Base-by-base conservation (phyloP, 257 asterid genomes). In the Rauvolfia tetraphylla region DNA sequence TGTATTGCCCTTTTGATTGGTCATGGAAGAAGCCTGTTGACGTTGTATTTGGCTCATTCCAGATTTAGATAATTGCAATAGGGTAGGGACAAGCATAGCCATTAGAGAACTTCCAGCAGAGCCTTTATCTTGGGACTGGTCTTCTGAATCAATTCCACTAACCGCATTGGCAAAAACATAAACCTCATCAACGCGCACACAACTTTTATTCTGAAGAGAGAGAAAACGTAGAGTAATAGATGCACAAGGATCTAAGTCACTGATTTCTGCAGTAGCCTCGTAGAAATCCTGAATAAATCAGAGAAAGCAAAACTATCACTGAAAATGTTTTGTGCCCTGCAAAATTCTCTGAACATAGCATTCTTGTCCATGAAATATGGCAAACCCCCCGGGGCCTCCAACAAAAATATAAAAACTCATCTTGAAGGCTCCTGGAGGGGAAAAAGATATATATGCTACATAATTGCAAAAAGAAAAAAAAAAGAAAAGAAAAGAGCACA, bases 261-360 rank as follows among this genome's bases (percentile, higher is more conserved):
- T 88, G 79, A 95, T 90, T 81, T 95, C 87, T 48, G 93, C 97
- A 53, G 99, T 93, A 42, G 98, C 99, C 96, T 95, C 99, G 33
- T 91, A 91, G 59, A 91, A 78, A 78, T 93, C 95, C 98, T 95
- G 91, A 76, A 76, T 14, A 61, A 34, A 75, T 72, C 77, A 39
- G 56, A 81, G 23, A 66, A 33, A 69, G 59, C 18, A 20, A 67
- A 62, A 23, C 7, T 76, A 22, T 53, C 27, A 76, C 36, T 73
- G 38, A 22, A 34, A 23, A 27, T 20, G 31, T 63, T 36, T 33
- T 22, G 2, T 75, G 20, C 27, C 15, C 31, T 6, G 1, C 13
- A 29, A 70, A 18, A 31, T 23, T 77, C 38, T 20, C 48, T 38
- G 27, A 56, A 56, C 22, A 56, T 38, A 7, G 31, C 31, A 73